Conservation (phyloP, 2,329 filamentous ascomycete genomes). For the Diplodia scrobiculata region DNA sequence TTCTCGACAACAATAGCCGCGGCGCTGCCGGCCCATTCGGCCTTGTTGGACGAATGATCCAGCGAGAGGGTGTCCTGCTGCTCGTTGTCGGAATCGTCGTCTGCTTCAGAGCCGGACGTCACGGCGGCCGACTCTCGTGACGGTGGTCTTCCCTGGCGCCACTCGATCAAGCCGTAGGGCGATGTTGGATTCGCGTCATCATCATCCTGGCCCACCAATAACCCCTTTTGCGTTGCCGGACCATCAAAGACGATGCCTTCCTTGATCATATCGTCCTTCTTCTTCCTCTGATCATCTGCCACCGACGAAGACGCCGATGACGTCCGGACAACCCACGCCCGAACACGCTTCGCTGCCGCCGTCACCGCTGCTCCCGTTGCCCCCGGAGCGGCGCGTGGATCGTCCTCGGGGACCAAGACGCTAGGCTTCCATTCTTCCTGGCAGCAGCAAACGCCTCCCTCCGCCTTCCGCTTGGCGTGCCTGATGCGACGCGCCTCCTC, state of each 20-base stretch:
- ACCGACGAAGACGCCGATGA: not conserved
- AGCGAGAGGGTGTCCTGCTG: not conserved
- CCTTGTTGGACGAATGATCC: not conserved
- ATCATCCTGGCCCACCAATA: not conserved
- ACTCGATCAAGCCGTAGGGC: not conserved
- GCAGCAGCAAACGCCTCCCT: too few relatives aligned
- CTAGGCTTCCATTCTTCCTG: not conserved
- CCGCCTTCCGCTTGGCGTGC: not conserved
- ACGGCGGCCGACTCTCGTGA: not conserved
- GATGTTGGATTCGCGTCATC: not conserved
- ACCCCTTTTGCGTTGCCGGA: not conserved
- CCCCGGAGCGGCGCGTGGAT: not conserved
- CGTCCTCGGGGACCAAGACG: too few relatives aligned
- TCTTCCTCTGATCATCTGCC: not conserved
- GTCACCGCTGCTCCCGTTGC: too few relatives aligned
- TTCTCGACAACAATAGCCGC: not conserved
- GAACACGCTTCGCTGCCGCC: not conserved
- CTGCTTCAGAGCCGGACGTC: constrained; percentile 2
- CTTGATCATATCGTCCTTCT: not conserved
- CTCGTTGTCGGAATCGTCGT: not conserved
- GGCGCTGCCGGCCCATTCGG: not conserved
- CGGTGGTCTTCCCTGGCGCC: not conserved
- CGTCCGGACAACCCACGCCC: not conserved
- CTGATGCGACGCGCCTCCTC: not conserved
- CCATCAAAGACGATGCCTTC: not conserved